Evolutionary conservation across 2,329 filamentous ascomycete genomes (phyloP).

Genomic region (Fusarium abutilonis): DNA sequence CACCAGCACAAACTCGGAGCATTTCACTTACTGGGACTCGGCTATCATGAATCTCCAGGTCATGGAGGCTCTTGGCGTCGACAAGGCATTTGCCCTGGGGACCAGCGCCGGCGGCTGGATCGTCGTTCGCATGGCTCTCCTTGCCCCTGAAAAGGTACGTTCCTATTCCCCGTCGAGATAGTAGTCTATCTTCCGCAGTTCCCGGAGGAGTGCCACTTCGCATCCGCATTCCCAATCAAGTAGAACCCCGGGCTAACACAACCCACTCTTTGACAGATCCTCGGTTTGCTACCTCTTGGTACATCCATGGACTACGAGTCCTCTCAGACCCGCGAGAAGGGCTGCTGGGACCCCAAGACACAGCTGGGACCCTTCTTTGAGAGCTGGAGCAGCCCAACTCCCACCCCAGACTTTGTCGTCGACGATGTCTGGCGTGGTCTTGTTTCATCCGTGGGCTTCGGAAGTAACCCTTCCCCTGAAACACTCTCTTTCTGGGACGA

Average conservation of each 20-base stretch:
- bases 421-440: conserved; percentile 59
- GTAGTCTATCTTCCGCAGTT: neutral
- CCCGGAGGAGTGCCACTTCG: neutral
- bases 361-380: conserved; percentile 56
- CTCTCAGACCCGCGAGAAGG: conserved; percentile 54
- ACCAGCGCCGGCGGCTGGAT: conserved; percentile 65
- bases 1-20: conserved; percentile 55
- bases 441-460: conserved; percentile 58
- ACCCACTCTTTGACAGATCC: conserved; percentile 50
- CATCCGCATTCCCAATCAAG: conserved; percentile 4
- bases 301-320: conserved; percentile 66
- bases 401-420: conserved; percentile 59
- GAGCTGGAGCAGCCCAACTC: conserved; percentile 51
- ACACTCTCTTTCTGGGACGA: conserved; percentile 57
- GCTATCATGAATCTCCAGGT: conserved; percentile 65
- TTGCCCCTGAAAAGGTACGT: conserved; percentile 59
- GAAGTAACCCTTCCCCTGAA: conserved; percentile 51
- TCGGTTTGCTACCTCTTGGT: conserved; percentile 59
- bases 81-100: conserved; percentile 61
- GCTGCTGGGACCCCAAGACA: conserved; percentile 60
- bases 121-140: conserved; percentile 59
- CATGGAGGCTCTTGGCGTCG: conserved; percentile 60
- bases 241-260: conserved; percentile 18
- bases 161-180: neutral
- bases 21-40: conserved; percentile 66